Percentiles rank a stretch among this genome's conserved stretches.
Evolutionary conservation across 192 early-diverging fungal species (phyloP).

Genomic region (Obelidium mucronatum): DNA sequence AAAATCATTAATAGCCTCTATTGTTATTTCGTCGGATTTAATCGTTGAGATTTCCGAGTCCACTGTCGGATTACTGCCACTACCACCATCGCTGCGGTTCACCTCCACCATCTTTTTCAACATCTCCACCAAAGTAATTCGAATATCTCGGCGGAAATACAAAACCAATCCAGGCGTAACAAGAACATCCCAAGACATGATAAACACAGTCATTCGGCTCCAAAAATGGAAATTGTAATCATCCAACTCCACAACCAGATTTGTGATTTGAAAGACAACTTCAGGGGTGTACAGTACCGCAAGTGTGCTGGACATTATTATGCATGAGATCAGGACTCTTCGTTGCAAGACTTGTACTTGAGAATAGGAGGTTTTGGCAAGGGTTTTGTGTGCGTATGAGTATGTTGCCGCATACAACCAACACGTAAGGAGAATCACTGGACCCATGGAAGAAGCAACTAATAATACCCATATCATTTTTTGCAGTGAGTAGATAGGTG

Average conservation of each 20-base stretch:
- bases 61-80: no score
- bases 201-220: background rate
- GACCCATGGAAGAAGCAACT: background rate
- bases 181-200: background rate
- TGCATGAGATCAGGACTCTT: background rate
- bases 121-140: no score
- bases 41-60: no score
- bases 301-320: background rate
- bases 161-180: conserved; percentile 2
- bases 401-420: background rate
- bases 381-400: background rate
- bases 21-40: no score
- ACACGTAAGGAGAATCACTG: background rate
- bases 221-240: background rate
- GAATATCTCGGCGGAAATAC: background rate
- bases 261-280: background rate
- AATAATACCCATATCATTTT: background rate
- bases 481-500: background rate
- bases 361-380: background rate
- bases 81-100: no score
- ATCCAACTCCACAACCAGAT: background rate
- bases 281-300: background rate
- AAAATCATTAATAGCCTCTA: no score
- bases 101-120: no score
- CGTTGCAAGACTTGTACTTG: background rate